A percentile compares a stretch with the other conserved stretches of the same genome.
Conservation (phyloP, 179 eudicot genomes). For the Spergularia azorica region DNA sequence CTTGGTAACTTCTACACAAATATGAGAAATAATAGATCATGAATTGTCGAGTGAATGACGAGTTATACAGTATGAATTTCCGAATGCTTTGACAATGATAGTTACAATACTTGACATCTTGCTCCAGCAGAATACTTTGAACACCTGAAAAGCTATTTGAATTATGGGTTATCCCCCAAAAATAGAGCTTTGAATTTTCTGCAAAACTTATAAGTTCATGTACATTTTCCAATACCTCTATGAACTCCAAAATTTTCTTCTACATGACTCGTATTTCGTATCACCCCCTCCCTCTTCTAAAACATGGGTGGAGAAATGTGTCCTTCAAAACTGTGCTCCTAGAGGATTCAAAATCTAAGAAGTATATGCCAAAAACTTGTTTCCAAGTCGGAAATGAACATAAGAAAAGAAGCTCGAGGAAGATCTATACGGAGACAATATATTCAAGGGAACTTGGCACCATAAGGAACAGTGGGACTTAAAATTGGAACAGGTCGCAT, state of each 20-base stretch:
- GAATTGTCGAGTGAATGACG: too few relatives aligned
- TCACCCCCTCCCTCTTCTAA: conserved; percentile 34
- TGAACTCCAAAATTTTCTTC: neutral
- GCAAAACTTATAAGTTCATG: neutral
- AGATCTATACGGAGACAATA: neutral
- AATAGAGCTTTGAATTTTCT: neutral
- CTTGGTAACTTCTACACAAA: too few relatives aligned
- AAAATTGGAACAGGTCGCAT: conserved; percentile 47
- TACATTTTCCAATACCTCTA: too few relatives aligned
- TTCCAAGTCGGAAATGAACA: neutral
- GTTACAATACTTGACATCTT: neutral
- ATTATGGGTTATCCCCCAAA: neutral
- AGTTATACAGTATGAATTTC: too few relatives aligned
- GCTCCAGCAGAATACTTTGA: neutral
- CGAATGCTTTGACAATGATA: too few relatives aligned
- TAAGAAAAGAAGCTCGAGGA: neutral
- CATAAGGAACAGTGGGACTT: conserved; percentile 47
- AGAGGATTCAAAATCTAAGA: conserved; percentile 11
- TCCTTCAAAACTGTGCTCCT: conserved; percentile 25
- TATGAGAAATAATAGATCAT: too few relatives aligned
- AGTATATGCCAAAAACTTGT: conserved; percentile 24
- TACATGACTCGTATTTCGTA: conserved; percentile 4
- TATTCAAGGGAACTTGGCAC: conserved; percentile 52
- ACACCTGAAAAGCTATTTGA: too few relatives aligned
- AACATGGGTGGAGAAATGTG: conserved; percentile 33